A percentile compares a stretch with the other conserved stretches of the same genome.
phyloP scores from a whole-genome alignment of 163 green algal genomes.

The Coccomyxa subellipsoidea region DNA sequence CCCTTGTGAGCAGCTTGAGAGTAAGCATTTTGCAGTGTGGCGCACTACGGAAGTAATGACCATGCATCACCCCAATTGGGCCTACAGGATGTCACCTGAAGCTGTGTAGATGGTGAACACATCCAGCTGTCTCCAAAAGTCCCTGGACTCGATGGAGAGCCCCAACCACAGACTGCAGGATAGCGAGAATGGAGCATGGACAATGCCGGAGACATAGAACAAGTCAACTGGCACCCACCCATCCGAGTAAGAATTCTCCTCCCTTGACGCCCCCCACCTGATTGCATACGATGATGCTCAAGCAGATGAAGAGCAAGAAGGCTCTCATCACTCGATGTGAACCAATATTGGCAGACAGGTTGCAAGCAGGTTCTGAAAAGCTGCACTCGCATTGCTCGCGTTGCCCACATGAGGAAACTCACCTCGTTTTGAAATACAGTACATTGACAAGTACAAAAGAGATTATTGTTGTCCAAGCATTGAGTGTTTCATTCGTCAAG shows the following conservation, averaged over 20 bases:
- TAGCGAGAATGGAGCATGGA: background rate
- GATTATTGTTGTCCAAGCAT: background rate
- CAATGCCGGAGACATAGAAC: background rate
- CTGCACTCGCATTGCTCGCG: no score
- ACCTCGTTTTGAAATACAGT: background rate
- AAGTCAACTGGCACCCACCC: background rate
- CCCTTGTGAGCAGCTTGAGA: no score
- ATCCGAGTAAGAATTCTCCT: background rate
- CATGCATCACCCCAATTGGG: no score
- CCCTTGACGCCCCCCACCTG: background rate
- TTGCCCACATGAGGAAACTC: no score
- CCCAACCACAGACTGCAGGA: background rate
- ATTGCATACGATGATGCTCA: no score
- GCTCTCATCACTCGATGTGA: no score
- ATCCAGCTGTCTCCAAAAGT: background rate
- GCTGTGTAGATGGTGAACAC: background rate
- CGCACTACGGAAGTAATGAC: no score
- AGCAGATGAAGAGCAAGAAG: no score
- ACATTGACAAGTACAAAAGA: background rate
- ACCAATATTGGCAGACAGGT: no score
- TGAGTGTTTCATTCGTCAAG: background rate
- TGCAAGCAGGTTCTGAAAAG: no score
- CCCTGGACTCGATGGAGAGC: background rate
- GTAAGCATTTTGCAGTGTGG: no score
- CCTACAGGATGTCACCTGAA: constrained; percentile 1